Evolutionary conservation across 805 yeast genomes (phyloP).

Genomic region (Schizosaccharomyces pombe): ASM294v3 CU329670.1:5091501-5092000

Average conservation of each 20-base stretch:
- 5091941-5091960: conserved; percentile 41
- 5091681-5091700: conserved; percentile 38
- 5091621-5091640: neutral
- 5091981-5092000: conserved; percentile 43
- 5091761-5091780: conserved; percentile 40
- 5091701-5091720: conserved; percentile 64
- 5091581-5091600: neutral
- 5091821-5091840: conserved; percentile 36
- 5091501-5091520: neutral
- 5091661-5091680: conserved; percentile 13
- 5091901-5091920: conserved; percentile 26
- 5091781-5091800: conserved; percentile 70
- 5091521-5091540: conserved; percentile 1
- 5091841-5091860: conserved; percentile 65
- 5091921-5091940: conserved; percentile 56
- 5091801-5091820: conserved; percentile 46
- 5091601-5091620: neutral
- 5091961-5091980: conserved; percentile 33
- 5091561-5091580: neutral
- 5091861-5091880: conserved; percentile 39
- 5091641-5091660: neutral
- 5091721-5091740: conserved; percentile 49
- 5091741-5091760: conserved; percentile 46
- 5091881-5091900: conserved; percentile 16
- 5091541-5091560: neutral